Evolutionary conservation across 2,329 filamentous ascomycete genomes (phyloP), one percentile per base, ranked within the genome.

Genomic region (Phoma sp.): DNA sequence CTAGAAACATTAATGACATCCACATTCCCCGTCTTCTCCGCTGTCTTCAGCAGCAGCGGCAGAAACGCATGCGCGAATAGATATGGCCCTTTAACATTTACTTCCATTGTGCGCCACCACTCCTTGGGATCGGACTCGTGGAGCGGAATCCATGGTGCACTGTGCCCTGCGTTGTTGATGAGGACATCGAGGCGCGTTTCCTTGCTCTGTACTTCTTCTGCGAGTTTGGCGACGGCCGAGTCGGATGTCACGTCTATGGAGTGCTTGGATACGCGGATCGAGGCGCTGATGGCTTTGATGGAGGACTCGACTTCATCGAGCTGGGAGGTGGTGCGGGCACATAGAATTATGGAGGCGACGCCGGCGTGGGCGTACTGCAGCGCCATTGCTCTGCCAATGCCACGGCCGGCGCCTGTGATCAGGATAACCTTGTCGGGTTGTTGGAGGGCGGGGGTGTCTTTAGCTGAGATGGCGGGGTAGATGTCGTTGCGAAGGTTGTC

Each of bases 341-440:
- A 79, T 17, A 88, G 74, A 15, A 80, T 81, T 51, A 88, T 83
- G 25, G 72, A 67, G 0, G 80, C 77, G 27, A 80, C 81, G 6
- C 81, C 81, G 4, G 84, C 84, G 61, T 74, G 73, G 21, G 84
- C 85, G 61, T 80, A 87, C 8, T 82, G 80, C 15, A 83, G 63
- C 1, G 84, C 84, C 2, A 80, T 82, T 13, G 80, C 77, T 2
- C 75, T 75, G 9, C 85, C 84, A 29, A 85, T 80, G 2, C 84
- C 84, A 36, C 79, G 80, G 3, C 80, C 82, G 0, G 80, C 84
- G 10, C 84, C 85, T 0, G 80, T 84, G 46, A 87, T 79, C 51
- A 88, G 76, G 40, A 82, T 72, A 3, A 72, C 65, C 57, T 78
- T 78, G 31, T 74, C 75, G 10, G 58, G 39, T 22, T 69, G 64